Base-by-base conservation (phyloP, 83 land plant species). In the Diphasiastrum complanatum region DNA sequence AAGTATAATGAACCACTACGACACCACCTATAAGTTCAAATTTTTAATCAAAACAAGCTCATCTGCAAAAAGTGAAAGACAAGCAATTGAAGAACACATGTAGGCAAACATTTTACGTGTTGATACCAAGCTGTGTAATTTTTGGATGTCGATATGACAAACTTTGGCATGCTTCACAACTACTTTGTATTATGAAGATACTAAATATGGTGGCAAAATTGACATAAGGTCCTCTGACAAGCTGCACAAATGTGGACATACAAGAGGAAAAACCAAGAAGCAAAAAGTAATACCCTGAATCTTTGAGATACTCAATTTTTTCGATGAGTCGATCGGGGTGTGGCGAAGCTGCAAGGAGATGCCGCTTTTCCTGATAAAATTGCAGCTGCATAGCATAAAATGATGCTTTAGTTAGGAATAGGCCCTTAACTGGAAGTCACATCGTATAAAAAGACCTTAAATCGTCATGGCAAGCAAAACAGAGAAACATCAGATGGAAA, bases 281-380 rank as follows among this genome's bases (percentile, higher is more conserved):
- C 12, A 50, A n/a, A 19, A 1, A n/a, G 48, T 1, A 33, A 20
- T 70, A 70, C 74, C 74, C 74, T 32, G 59, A 59, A 54, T 70
- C 74, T 33, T 70, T 70, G 8, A 70, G 69, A 32, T 63, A 61
- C 69, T 70, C 74, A n/a, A 70, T 70, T 32, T 70, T 70, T 70
- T 70, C 70, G 10, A 70, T 70, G 28, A 70, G 60, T 45, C 56
- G 63, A 37, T 70, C 61, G 16, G 74, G 74, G 53, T 63, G 48
- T 25, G 59, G 74, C 30, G 74, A 63, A 19, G 74, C 72, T 27
- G 74, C 74, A 27, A 70, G 69, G 50, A 70, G 74, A 22, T 64
- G 41, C 25, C 74, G 43, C 32, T 70, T 68, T 48, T 70, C 74
- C 31, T 70, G 74, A 25, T 64, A 33, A 4, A 70, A 61, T 51